A percentile compares a stretch with the other conserved stretches of the same genome.
Conservation (phyloP, 75 land plant genomes). For the Cunninghamia lanceolata region DNA sequence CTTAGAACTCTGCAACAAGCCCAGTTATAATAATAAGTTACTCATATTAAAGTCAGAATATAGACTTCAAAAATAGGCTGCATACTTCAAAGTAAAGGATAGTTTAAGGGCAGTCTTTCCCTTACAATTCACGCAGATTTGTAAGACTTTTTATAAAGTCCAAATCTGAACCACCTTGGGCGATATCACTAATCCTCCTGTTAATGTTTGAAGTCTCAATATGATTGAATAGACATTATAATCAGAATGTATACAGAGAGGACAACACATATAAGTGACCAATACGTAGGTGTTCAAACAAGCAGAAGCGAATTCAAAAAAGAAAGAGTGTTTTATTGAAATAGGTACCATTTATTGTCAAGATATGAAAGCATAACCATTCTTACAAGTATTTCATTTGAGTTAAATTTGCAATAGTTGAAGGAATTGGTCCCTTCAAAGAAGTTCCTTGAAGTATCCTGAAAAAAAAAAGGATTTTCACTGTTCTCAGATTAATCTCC, state of each 20-base stretch:
- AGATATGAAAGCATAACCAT: background rate
- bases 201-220: background rate
- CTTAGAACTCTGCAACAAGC: slow-evolving; percentile 31
- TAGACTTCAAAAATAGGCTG: background rate
- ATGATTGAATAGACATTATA: background rate
- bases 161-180: slow-evolving; percentile 5
- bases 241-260: background rate
- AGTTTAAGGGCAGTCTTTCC: background rate
- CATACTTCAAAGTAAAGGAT: background rate
- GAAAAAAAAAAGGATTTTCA: slow-evolving; percentile 1
- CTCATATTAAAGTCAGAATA: background rate
- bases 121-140: slow-evolving; percentile 10
- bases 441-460: slow-evolving; percentile 33
- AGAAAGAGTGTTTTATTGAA: background rate
- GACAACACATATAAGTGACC: background rate
- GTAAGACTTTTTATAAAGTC: background rate
- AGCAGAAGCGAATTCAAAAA: background rate
- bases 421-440: slow-evolving; percentile 41
- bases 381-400: slow-evolving; percentile 32
- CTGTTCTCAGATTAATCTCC: background rate
- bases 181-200: slow-evolving; percentile 21
- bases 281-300: background rate
- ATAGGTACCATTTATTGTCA: background rate
- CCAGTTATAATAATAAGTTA: background rate
- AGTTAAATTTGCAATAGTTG: slow-evolving; percentile 16